Evolutionary conservation across 345 rosid genomes (phyloP).

Genomic region (Lepidium aucheri): DNA sequence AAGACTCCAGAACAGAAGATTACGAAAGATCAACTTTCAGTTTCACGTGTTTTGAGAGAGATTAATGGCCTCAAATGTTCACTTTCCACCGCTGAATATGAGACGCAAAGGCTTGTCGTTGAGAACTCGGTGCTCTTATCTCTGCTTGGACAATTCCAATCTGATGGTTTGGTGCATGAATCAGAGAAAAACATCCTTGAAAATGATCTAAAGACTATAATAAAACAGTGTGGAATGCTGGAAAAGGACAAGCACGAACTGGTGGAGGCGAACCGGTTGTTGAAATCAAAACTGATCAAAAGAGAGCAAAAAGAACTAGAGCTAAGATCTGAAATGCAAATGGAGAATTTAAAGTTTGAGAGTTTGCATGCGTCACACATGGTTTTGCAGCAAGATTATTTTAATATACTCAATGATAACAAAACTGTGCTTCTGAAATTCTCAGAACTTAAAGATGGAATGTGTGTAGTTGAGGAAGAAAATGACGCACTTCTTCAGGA

Average conservation of each 20-base stretch:
- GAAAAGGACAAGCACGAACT: conserved; percentile 49
- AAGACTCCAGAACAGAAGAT: conserved; percentile 25
- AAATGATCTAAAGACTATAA: conserved; percentile 33
- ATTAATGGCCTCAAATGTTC: conserved; percentile 51
- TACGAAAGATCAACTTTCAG: conserved; percentile 36
- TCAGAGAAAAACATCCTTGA: conserved; percentile 37
- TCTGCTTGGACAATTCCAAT: conserved; percentile 40
- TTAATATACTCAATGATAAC: conserved; percentile 38
- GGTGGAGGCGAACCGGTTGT: conserved; percentile 42
- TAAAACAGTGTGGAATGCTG: conserved; percentile 27
- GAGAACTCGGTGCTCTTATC: conserved; percentile 73
- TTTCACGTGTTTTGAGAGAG: conserved; percentile 43
- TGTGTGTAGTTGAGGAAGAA: conserved; percentile 51
- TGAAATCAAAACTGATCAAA: conserved; percentile 40
- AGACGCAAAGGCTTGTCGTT: conserved; percentile 49
- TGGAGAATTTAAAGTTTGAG: conserved; percentile 30
- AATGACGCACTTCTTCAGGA: conserved; percentile 42
- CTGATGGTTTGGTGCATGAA: conserved; percentile 46
- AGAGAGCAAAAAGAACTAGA: conserved; percentile 38
- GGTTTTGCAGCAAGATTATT: conserved; percentile 44
- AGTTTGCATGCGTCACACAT: conserved; percentile 40
- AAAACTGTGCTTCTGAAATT: conserved; percentile 35
- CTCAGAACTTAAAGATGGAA: conserved; percentile 40
- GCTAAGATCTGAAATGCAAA: conserved; percentile 36
- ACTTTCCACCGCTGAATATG: conserved; percentile 42